Evolutionary conservation across 495 filamentous ascomycete species (phyloP), one percentile per base, ranked within the genome.

Genomic region (Aspergillus campestris): DNA sequence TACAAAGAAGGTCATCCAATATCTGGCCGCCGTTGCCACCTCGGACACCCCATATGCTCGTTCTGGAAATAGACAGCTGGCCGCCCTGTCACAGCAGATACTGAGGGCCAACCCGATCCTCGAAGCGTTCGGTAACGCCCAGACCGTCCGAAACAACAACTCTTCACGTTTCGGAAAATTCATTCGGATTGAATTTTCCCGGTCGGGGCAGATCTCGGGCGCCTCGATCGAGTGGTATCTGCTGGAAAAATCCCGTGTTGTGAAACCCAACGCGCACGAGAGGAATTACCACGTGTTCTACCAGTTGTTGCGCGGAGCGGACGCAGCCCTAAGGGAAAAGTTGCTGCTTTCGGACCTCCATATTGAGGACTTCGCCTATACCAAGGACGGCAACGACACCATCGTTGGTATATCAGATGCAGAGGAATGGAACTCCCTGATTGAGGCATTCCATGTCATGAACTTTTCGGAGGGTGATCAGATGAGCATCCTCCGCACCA

Each of bases 1-100:
- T 52, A 99, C 94, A 3, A 99, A 99, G 59, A 99, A 99, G 65
- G 94, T 99, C 40, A 99, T 99, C 43, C 94, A 99, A 51, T 99
- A 96, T 62, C 78, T 99, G 38, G 94, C 94, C 14, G 90, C 90
- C 10, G 91, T 97, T 32, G 94, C 94, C 5, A 83, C 84, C 15
- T 81, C 87, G 1, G 87, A 94, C 42, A 83, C 82, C 5, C 77
- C 83, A 4, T 81, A 79, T 57, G 76, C 67, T 38, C 81, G 80
- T 42, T 77, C 78, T 12, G 69, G 71, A 24, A 69, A 68, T 10
- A 73, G 79, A 45, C 82, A 87, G 47, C 80, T 91, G 42, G 84
- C 87, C 2, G 88, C 87, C 44, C 78, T 99, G n/a, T 95, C 94
- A 7, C 87, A 95, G 53, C 94, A 97, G 64, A 99, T 99, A 13